These are phyloP conservation scores for Neurospora africana DNA, from an alignment of 495 filamentous ascomycete genomes.

Conservation along the genomic window DNA sequence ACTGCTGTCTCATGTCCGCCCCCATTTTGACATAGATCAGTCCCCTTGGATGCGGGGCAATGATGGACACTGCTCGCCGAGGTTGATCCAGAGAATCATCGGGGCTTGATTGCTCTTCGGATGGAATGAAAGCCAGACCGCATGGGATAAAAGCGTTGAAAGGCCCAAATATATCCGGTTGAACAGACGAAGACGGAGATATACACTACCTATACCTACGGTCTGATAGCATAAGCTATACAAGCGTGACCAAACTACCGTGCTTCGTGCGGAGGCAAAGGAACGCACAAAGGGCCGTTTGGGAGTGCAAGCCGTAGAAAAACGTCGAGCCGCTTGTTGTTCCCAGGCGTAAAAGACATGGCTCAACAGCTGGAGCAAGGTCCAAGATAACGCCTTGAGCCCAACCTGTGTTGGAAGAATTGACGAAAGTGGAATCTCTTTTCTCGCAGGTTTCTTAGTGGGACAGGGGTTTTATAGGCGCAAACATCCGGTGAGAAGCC, in stretches of 20 bases:
- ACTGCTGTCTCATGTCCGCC: neutral
- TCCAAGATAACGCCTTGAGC: neutral
- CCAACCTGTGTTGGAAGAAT: neutral
- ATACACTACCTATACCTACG: no score
- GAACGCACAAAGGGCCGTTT: neutral
- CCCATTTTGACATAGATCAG: neutral
- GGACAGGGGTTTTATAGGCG: neutral
- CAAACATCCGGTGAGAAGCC: neutral
- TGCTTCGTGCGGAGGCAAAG: neutral
- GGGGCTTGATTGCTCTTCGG: constrained; percentile 5
- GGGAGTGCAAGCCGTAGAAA: neutral
- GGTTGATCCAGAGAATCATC: neutral
- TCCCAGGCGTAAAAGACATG: neutral
- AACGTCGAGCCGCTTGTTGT: neutral
- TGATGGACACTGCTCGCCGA: neutral
- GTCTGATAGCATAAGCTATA: neutral
- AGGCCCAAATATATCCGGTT: constrained; percentile 8
- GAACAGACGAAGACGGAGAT: neutral
- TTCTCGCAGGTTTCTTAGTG: neutral
- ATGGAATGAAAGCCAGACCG: constrained; percentile 18
- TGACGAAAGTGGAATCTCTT: neutral
- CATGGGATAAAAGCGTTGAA: constrained; percentile 8
- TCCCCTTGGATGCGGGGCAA: neutral
- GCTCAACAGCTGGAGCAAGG: neutral
- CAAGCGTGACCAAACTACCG: neutral